Evolutionary conservation across 768 basidiomycete species (phyloP), one percentile per base, ranked within the genome.

Genomic region (Amylocystis lapponica): DNA sequence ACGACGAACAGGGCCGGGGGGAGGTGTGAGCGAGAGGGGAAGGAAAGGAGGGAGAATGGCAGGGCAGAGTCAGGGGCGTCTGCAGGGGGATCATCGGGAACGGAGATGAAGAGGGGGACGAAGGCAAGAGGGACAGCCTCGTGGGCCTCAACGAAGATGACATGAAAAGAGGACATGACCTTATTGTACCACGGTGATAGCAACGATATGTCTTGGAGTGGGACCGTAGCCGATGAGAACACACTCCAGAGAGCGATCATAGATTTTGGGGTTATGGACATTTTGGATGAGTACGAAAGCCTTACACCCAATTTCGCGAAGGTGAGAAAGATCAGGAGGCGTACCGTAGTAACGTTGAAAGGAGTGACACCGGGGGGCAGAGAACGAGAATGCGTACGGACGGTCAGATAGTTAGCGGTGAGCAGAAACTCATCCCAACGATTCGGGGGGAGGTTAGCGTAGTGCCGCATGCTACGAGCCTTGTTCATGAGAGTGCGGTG

Each of bases 401-500:
- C 42, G 13, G 36, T 34, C 9, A 48, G 47, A 23, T 48, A 48
- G 27, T 41, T 43, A 0, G 47, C 47, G 19, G 41, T 48, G 10
- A 30, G 2, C 11, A 43, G 42, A 22, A 48, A 40, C 30, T 48
- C 41, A 16, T 34, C 33, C 33, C 33, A 34, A 6, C 33, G 6
- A 19, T 34, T 34, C 14, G 33, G 14, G 19, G 33, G 33, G 16
- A 34, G 14, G 16, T 17, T 17, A 19, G 33, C 40, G 9, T 39
- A 8, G 10, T 41, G 23, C 5, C 46, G 46, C 46, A 42, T 47
- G 4, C 40, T 40, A 6, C 40, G 40, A 3, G 27, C 26, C 12
- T 41, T 40, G 14, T 40, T 40, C 40, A 68, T 52, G 4, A 68
- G 43, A 0, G 66, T 70, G 7, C 54, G 51, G 39, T 72, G 67